Percentiles rank a stretch among this genome's conserved stretches.
Evolutionary conservation across 2,329 filamentous ascomycete genomes (phyloP).

Genomic region (Colletotrichum camelliae): DNA sequence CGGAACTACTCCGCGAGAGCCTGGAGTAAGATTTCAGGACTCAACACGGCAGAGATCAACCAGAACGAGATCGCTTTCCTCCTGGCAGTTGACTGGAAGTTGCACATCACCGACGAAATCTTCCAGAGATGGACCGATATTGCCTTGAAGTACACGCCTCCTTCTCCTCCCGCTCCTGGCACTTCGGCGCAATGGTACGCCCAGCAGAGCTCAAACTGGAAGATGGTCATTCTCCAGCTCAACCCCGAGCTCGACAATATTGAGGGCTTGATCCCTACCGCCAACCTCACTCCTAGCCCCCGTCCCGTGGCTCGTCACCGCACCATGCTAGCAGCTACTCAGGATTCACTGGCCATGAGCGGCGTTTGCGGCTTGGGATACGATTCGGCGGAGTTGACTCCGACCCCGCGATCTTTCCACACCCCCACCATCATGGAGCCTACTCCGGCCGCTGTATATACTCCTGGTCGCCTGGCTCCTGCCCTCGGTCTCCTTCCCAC

Average conservation of each 20-base stretch:
- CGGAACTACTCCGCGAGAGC: slow-evolving; percentile 96
- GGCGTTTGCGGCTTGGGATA: slow-evolving; percentile 30
- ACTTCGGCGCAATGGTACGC: slow-evolving; percentile 46
- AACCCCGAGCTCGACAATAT: slow-evolving; percentile 65
- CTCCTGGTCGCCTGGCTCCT: slow-evolving; percentile 54
- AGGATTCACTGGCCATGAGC: slow-evolving; percentile 34
- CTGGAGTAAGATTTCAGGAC: slow-evolving; percentile 99
- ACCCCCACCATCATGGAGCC: slow-evolving; percentile 58
- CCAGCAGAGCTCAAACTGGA: slow-evolving; percentile 61
- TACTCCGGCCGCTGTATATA: slow-evolving; percentile 44
- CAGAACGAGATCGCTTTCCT: slow-evolving; percentile 95
- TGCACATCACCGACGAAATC: slow-evolving; percentile 87
- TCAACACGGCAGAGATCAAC: slow-evolving; percentile 93
- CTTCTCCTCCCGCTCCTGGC: slow-evolving; percentile 61
- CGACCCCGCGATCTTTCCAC: slow-evolving; percentile 45
- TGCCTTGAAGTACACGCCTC: slow-evolving; percentile 82
- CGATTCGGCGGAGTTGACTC: slow-evolving; percentile 44
- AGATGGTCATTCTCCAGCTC: slow-evolving; percentile 60
- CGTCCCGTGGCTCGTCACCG: slow-evolving; percentile 42
- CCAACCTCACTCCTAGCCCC: slow-evolving; percentile 35
- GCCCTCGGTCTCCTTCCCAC: slow-evolving; percentile 63
- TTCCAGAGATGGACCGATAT: slow-evolving; percentile 96
- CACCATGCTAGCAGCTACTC: slow-evolving; percentile 49
- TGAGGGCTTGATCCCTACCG: slow-evolving; percentile 51
- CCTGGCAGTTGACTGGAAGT: slow-evolving; percentile 87